A percentile compares a stretch with the other conserved stretches of the same genome.
phyloP scores from a whole-genome alignment of 2,329 filamentous ascomycete species.

The Botryotinia narcissicola region DNA sequence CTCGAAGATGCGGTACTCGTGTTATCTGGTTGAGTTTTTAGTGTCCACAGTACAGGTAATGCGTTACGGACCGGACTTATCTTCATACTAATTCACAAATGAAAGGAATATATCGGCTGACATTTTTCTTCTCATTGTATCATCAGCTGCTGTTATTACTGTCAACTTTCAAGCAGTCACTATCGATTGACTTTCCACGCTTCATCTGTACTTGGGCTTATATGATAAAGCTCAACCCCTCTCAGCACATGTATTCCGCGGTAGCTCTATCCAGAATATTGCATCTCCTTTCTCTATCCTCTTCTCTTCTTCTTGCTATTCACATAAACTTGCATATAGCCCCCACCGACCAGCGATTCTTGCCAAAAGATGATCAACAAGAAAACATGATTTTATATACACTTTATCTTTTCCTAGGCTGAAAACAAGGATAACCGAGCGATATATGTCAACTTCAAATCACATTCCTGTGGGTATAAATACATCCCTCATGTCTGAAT shows the following conservation, averaged over 20 bases:
- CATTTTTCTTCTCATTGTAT: no score
- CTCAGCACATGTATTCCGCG: background rate
- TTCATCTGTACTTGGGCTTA: background rate
- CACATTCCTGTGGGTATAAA: fast-evolving
- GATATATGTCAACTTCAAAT: background rate
- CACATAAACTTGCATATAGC: fast-evolving
- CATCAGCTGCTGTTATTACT: no score
- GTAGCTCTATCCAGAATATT: no score
- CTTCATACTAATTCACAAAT: no score
- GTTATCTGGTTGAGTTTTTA: background rate
- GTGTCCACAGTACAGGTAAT: background rate
- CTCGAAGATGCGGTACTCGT: background rate
- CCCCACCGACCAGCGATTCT: background rate
- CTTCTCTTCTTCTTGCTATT: background rate
- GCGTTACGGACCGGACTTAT: background rate
- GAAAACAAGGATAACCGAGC: background rate
- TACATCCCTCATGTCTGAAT: background rate
- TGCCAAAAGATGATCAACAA: background rate
- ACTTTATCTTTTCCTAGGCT: background rate
- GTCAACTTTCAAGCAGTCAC: no score
- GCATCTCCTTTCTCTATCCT: background rate
- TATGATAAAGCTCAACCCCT: background rate
- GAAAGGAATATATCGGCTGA: no score
- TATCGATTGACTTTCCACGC: background rate
- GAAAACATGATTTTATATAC: background rate